phyloP scores from a whole-genome alignment of 2,329 filamentous ascomycete genomes.

The Aspergillus pseudoglaucus region DNA sequence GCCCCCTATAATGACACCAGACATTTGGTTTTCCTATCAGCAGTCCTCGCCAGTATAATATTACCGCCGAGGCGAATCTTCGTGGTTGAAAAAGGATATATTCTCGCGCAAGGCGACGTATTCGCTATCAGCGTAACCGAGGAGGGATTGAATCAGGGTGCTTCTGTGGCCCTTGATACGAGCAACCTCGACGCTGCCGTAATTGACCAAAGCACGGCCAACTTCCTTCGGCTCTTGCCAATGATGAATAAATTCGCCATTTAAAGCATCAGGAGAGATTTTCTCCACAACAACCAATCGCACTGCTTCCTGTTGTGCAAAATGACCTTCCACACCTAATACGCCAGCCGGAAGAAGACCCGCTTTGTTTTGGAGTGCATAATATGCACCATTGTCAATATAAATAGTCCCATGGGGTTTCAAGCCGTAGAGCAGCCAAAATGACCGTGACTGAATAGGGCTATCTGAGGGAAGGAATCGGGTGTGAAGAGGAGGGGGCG shows the following conservation, averaged over 20 bases:
- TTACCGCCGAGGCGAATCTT: slow-evolving; percentile 11
- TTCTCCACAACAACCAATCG: slow-evolving; percentile 73
- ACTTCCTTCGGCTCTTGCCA: slow-evolving; percentile 59
- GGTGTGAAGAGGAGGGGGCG: slow-evolving; percentile 68
- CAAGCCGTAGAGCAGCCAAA: slow-evolving; percentile 93
- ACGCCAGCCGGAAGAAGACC: slow-evolving; percentile 87
- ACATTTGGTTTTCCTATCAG: too few species aligned
- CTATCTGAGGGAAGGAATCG: slow-evolving; percentile 79
- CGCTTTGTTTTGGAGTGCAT: slow-evolving; percentile 73
- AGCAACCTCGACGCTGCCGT: slow-evolving; percentile 75
- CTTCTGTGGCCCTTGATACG: slow-evolving; percentile 81
- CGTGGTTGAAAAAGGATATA: slow-evolving; percentile 61
- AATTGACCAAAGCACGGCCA: slow-evolving; percentile 85
- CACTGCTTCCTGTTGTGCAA: slow-evolving; percentile 89
- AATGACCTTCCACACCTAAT: slow-evolving; percentile 78
- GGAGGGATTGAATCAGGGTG: slow-evolving; percentile 66
- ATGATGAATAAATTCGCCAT: slow-evolving; percentile 34
- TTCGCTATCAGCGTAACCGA: slow-evolving; percentile 92
- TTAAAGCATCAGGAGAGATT: slow-evolving; percentile 33
- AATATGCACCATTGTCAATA: slow-evolving; percentile 84
- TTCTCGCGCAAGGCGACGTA: slow-evolving; percentile 88
- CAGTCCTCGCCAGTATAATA: background rate
- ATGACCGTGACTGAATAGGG: slow-evolving; percentile 86
- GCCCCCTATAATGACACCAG: too few species aligned
- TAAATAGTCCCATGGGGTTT: slow-evolving; percentile 84